Percentiles rank a stretch among this genome's conserved stretches.
These are phyloP conservation scores for Boletus calvinii DNA, from an alignment of 1,284 basidiomycete species.

Conservation along the genomic window DNA sequence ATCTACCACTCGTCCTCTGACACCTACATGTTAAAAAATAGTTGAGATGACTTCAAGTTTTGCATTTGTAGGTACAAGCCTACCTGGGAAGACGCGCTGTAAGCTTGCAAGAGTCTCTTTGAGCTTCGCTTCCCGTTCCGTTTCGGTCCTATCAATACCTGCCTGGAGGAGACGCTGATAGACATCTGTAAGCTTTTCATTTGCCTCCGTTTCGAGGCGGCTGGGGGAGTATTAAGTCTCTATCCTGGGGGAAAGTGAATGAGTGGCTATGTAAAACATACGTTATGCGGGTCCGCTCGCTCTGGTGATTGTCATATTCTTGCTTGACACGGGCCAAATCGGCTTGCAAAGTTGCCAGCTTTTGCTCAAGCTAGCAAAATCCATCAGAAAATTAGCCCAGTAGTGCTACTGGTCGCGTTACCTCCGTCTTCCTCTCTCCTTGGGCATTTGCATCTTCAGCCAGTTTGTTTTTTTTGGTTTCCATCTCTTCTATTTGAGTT, in stretches of 20 bases:
- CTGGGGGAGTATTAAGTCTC: slow-evolving; percentile 41
- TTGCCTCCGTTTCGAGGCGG: slow-evolving; percentile 84
- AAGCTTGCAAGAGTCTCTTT: slow-evolving; percentile 85
- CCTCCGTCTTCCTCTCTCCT: slow-evolving; percentile 59
- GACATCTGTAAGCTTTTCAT: slow-evolving; percentile 85
- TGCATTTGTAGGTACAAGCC: slow-evolving; percentile 7
- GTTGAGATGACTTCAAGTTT: background rate
- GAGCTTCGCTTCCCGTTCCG: slow-evolving; percentile 79
- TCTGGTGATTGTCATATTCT: slow-evolving; percentile 73
- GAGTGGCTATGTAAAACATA: slow-evolving; percentile 36
- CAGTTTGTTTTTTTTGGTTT: slow-evolving; percentile 61
- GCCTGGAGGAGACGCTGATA: slow-evolving; percentile 87
- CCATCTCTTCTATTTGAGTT: slow-evolving; percentile 66
- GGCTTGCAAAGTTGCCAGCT: slow-evolving; percentile 49
- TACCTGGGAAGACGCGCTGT: slow-evolving; percentile 86
- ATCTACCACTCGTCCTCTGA: slow-evolving; percentile 88
- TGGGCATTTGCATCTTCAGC: slow-evolving; percentile 58
- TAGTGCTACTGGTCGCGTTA: slow-evolving; percentile 29
- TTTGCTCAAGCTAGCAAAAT: slow-evolving; percentile 57
- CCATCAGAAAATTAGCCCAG: slow-evolving; percentile 3
- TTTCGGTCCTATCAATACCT: slow-evolving; percentile 82
- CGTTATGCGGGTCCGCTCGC: slow-evolving; percentile 72
- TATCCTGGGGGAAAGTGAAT: background rate
- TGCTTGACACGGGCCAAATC: slow-evolving; percentile 62
- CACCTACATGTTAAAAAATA: slow-evolving; percentile 48